Evolutionary conservation across 345 rosid genomes (phyloP), one percentile per base, ranked within the genome.

Genomic region (Pistacia vera): DNA sequence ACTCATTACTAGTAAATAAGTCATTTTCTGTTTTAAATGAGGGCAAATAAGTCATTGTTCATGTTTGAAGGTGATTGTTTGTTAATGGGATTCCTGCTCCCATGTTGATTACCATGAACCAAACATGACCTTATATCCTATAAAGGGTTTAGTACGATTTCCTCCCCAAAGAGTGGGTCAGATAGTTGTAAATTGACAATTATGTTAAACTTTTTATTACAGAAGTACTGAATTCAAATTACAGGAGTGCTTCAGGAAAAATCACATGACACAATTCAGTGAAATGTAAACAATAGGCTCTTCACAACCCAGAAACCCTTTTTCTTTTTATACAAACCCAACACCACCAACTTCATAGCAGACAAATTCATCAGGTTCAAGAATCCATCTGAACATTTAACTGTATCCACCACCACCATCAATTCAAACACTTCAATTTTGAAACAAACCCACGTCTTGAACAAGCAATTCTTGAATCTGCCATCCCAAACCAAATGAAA

Each of bases 401-500:
- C 35, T 55, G 41, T 33, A 44, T 56, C 77, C 46, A 11, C 51
- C 49, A 11, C 51, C 49, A 70, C 28, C 20, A 52, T 46, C 44
- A 12, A 30, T n/a, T 4, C 57, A 71, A 5, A 70, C 56, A 52
- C 61, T 70, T 78, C 84, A 70, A 68, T 69, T 78, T 10, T 66
- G 82, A 76, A 81, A 73, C 79, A 72, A 66, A 63, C 76, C 80
- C 25, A 73, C 83, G 22, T 81, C 85, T 71, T 75, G 83, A 76
- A 63, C 75, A n/a, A 68, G 72, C 73, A 70, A 55, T 44, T 85
- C 91, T 11, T 73, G 86, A 73, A 75, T 58, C 72, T 71, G 58
- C 69, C 70, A 62, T 9, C 4, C 13, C 16, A 36, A 72, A 72
- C 2, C 46, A 41, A 61, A 71, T 0, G 18, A 66, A 66, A 30